Evolutionary conservation across 176 grass and related monocot genomes (phyloP).

Genomic region (Triticum dicoccoides): DNA sequence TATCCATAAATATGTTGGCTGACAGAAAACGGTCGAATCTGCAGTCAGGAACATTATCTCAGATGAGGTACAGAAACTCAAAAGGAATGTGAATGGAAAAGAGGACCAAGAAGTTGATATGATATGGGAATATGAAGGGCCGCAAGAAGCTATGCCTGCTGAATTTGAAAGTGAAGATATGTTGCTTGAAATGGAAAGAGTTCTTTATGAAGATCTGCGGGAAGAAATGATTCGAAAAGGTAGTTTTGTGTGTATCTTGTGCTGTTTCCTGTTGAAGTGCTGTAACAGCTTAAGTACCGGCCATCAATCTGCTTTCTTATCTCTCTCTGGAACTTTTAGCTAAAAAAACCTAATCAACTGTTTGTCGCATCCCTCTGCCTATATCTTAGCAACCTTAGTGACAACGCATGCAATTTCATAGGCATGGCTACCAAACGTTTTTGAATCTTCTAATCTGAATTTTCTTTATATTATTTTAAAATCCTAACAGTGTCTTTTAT

Average conservation of each 20-base stretch:
- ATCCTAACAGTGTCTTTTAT: constrained; percentile 23
- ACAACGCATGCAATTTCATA: neutral
- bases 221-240: constrained; percentile 83
- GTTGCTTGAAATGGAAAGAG: constrained; percentile 91
- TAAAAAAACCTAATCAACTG: constrained; percentile 2
- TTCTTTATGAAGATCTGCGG: constrained; percentile 84
- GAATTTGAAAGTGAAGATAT: constrained; percentile 67
- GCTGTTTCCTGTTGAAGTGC: neutral
- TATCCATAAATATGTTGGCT: constrained; percentile 1
- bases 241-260: constrained; percentile 31
- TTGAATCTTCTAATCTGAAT: neutral
- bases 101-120: constrained; percentile 35
- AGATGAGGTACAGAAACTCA: constrained; percentile 86
- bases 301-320: constrained; percentile 6
- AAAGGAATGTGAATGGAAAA: constrained; percentile 34
- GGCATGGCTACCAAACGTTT: neutral
- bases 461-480: neutral
- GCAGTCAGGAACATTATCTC: constrained; percentile 66
- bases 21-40: constrained; percentile 61
- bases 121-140: constrained; percentile 88
- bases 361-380: neutral
- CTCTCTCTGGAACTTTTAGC: constrained; percentile 5
- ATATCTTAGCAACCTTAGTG: neutral
- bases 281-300: neutral
- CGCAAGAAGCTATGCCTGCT: constrained; percentile 28